Base-by-base conservation (phyloP, 495 filamentous ascomycete species). In the Aspergillus leporis region DNA sequence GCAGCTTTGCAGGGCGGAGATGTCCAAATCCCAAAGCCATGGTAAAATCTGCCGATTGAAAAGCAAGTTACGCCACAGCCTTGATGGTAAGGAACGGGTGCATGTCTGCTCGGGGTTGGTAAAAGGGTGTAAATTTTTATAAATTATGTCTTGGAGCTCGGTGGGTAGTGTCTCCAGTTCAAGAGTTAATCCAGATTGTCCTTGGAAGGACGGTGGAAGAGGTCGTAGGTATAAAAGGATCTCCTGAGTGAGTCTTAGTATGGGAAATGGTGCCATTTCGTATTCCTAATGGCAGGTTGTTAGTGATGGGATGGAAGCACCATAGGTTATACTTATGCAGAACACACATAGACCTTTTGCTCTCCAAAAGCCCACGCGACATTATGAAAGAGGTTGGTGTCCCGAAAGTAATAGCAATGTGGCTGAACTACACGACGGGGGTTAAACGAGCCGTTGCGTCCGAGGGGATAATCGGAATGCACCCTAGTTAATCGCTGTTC, bases 51-150 rank as follows among this genome's bases (percentile, higher is more conserved):
- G 38, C 38, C 14, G 38, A 43, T 43, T 43, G 38, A 43, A 43
- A 43, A 43, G 38, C 38, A 43, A 9, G 14, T 43, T 13, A 18
- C 38, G 38, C 38, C 38, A 43, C 38, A 43, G 4, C 38, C 10
- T 9, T 43, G 38, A 43, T 18, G 38, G 38, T 43, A 43, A 43
- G 38, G 38, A 43, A 43, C 38, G 38, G n/a, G 5, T n/a, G 14
- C 38, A 43, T 43, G 14, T 43, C 38, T 43, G 38, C 38, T 9
- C 4, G 7, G 38, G 38, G 38, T 43, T 43, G 38, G 14, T n/a
- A n/a, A 43, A 43, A 43, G 38, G 38, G 38, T 43, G 38, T 43
- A 43, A n/a, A 43, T 43, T 18, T 4, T 43, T 43, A 43, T 43
- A 43, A 13, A 43, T 9, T 13, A 43, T 43, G 38, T 43, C 38